Conservation (phyloP, 169 alveolate genomes). For the Babesia gibsoni region DNA sequence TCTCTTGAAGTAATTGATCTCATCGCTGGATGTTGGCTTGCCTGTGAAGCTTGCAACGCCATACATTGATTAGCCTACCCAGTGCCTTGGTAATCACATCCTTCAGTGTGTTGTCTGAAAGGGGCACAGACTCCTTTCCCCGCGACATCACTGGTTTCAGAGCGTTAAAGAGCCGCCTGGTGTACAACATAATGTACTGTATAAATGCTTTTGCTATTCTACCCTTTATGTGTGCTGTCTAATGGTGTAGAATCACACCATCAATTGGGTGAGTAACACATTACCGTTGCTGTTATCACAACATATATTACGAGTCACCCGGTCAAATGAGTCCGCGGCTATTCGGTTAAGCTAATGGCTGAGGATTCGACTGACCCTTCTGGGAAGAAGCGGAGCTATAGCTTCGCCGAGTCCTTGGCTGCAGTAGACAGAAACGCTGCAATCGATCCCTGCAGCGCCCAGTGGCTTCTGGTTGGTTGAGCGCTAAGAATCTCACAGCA, state of each 20-base stretch:
- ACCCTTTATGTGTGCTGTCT: background rate
- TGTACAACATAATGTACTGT: slow-evolving; percentile 17
- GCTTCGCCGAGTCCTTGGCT: slow-evolving; percentile 42
- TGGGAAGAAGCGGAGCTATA: slow-evolving; percentile 15
- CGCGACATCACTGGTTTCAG: background rate
- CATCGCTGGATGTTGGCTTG: slow-evolving; percentile 60
- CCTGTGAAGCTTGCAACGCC: slow-evolving; percentile 2
- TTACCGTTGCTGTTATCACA: background rate
- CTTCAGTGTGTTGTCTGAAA: slow-evolving; percentile 48
- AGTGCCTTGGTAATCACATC: slow-evolving; percentile 47
- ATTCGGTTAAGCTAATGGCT: background rate
- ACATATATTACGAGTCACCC: too few species aligned
- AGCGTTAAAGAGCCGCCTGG: slow-evolving; percentile 10
- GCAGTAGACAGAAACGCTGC: slow-evolving; percentile 62
- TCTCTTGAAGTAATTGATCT: slow-evolving; percentile 35
- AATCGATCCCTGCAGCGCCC: slow-evolving; percentile 65
- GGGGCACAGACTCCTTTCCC: slow-evolving; percentile 13
- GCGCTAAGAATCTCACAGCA: background rate
- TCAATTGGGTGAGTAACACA: background rate
- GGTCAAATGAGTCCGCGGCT: background rate
- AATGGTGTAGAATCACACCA: background rate
- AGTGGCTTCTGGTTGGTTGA: slow-evolving; percentile 52
- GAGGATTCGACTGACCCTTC: background rate
- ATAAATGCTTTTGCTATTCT: background rate
- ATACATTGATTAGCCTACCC: slow-evolving; percentile 18